phyloP scores from a whole-genome alignment of 257 asterid species.

The Haberlea rhodopensis region DNA sequence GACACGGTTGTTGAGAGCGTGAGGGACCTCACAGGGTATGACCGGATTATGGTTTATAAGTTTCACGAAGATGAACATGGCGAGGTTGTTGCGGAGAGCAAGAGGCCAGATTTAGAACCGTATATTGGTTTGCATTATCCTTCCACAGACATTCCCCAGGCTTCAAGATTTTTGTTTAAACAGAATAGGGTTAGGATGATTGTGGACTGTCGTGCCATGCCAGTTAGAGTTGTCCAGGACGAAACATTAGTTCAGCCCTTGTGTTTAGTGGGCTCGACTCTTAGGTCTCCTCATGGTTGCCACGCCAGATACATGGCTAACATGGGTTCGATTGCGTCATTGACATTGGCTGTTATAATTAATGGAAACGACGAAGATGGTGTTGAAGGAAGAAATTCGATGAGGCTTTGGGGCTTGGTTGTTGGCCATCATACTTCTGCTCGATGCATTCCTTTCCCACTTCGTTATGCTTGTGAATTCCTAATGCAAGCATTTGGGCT shows the following conservation, averaged over 20 bases:
- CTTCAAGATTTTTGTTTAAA: constrained; percentile 59
- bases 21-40: constrained; percentile 74
- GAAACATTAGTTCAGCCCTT: constrained; percentile 60
- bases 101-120: constrained; percentile 58
- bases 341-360: constrained; percentile 51
- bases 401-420: constrained; percentile 89
- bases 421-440: constrained; percentile 84
- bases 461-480: constrained; percentile 85
- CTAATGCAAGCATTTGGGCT: constrained; percentile 89
- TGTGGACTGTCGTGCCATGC: constrained; percentile 51
- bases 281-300: constrained; percentile 65
- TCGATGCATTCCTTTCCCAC: constrained; percentile 67
- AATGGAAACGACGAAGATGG: constrained; percentile 60
- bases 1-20: constrained; percentile 69
- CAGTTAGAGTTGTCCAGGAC: constrained; percentile 50
- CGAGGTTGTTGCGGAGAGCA: constrained; percentile 65
- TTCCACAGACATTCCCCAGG: constrained; percentile 65
- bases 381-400: constrained; percentile 50
- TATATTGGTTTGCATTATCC: constrained; percentile 65
- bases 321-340: constrained; percentile 64
- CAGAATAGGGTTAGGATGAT: constrained; percentile 70
- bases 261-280: constrained; percentile 61
- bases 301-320: constrained; percentile 66
- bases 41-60: constrained; percentile 80
- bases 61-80: constrained; percentile 85